These are phyloP conservation scores for Phalaenopsis aphrodite DNA, from an alignment of 106 monocot genomes.

Conservation along the genomic window DNA sequence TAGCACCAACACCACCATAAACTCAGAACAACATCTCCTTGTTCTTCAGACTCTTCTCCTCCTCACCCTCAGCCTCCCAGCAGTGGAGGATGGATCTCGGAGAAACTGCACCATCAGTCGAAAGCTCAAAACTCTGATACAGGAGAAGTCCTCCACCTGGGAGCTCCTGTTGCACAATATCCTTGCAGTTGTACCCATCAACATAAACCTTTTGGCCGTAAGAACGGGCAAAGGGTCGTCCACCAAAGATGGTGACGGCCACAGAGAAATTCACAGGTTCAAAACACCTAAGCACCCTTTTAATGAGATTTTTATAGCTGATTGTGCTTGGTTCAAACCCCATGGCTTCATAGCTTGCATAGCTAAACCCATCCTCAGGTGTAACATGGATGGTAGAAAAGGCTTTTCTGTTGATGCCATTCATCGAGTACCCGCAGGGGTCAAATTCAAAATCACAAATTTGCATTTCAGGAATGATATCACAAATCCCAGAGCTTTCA, in stretches of 20 bases:
- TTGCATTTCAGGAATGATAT: conserved; percentile 72
- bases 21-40: conserved; percentile 6
- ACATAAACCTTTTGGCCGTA: conserved; percentile 13
- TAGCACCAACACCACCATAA: conserved; percentile 3
- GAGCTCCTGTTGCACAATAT: conserved; percentile 23
- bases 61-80: conserved; percentile 10
- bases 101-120: neutral
- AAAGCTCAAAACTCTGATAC: conserved; percentile 28
- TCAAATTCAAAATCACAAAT: conserved; percentile 92
- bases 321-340: conserved; percentile 41
- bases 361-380: conserved; percentile 83
- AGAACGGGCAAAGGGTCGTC: conserved; percentile 8
- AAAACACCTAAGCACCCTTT: conserved; percentile 43
- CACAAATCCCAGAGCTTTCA: conserved; percentile 47
- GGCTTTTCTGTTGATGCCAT: conserved; percentile 44
- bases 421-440: conserved; percentile 89
- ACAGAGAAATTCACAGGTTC: conserved; percentile 28
- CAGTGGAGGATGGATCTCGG: conserved; percentile 14
- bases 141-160: conserved; percentile 24
- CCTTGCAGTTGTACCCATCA: conserved; percentile 16
- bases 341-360: conserved; percentile 84
- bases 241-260: conserved; percentile 37
- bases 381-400: conserved; percentile 80
- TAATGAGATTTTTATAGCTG: conserved; percentile 23
- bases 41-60: neutral